These are phyloP conservation scores for Fusarium pseudoanthophilum DNA, from an alignment of 2,329 filamentous ascomycete genomes.

Conservation along the genomic window DNA sequence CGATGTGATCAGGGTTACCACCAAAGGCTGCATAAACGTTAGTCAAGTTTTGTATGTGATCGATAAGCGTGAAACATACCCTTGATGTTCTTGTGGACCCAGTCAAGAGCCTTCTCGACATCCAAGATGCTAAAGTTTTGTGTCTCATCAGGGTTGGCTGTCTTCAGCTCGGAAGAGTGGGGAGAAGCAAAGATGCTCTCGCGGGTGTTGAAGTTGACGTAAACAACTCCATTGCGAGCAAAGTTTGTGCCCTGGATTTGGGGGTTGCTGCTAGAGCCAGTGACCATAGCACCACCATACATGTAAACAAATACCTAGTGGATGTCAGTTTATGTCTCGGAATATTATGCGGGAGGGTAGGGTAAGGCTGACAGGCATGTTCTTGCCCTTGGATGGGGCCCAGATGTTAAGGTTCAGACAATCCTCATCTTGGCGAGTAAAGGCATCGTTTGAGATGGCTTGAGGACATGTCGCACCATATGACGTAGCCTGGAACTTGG, in stretches of 20 bases:
- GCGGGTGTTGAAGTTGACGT: slow-evolving; percentile 54
- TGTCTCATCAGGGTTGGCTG: slow-evolving; percentile 23
- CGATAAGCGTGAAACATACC: slow-evolving; percentile 7
- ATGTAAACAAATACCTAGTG: slow-evolving; percentile 52
- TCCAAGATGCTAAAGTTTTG: slow-evolving; percentile 44
- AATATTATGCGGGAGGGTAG: background rate
- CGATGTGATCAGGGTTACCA: slow-evolving; percentile 57
- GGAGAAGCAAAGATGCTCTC: slow-evolving; percentile 58
- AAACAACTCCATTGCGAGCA: slow-evolving; percentile 50
- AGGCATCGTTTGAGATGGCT: slow-evolving; percentile 29
- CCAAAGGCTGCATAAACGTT: slow-evolving; percentile 50
- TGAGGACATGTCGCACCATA: slow-evolving; percentile 42
- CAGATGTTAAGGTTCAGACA: slow-evolving; percentile 57
- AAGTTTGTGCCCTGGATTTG: slow-evolving; percentile 51
- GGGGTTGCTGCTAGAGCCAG: slow-evolving; percentile 53
- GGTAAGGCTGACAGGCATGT: slow-evolving; percentile 43
- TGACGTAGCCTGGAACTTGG: slow-evolving; percentile 20
- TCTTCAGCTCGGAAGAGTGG: slow-evolving; percentile 52
- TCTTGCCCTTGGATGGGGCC: slow-evolving; percentile 42
- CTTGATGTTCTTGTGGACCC: slow-evolving; percentile 40
- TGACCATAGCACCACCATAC: slow-evolving; percentile 51
- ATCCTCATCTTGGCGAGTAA: slow-evolving; percentile 49
- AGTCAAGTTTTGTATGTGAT: background rate
- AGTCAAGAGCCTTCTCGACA: slow-evolving; percentile 43
- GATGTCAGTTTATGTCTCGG: background rate